Percentiles rank a stretch among this genome's conserved stretches.
These are phyloP conservation scores for Sporothrix luriei DNA, from an alignment of 2,329 filamentous ascomycete species.

Conservation along the genomic window DNA sequence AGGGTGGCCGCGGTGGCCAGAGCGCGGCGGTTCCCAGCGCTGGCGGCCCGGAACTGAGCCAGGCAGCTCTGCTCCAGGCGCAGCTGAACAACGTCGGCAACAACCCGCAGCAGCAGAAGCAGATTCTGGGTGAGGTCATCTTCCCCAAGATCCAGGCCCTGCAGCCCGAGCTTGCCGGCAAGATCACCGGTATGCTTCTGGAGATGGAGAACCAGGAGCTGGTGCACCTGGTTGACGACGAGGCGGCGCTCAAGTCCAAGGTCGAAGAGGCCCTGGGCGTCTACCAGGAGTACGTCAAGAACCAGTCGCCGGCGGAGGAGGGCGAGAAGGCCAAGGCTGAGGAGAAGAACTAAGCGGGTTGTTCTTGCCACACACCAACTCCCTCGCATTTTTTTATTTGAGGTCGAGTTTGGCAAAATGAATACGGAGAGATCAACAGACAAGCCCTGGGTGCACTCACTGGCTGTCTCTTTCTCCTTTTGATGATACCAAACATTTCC, in stretches of 20 bases:
- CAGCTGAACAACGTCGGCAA: constrained; percentile 56
- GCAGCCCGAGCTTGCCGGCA: constrained; percentile 94
- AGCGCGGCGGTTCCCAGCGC: constrained; percentile 37
- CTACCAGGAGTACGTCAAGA: constrained; percentile 98
- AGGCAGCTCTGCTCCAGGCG: constrained; percentile 54
- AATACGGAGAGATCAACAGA: constrained; percentile 25
- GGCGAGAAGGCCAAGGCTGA: constrained; percentile 54
- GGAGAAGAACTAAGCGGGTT: constrained; percentile 43
- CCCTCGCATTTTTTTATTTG: background rate
- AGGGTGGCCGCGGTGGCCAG: constrained; percentile 53
- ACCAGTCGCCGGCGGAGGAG: constrained; percentile 54
- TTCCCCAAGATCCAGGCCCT: constrained; percentile 97
- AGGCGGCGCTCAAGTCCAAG: constrained; percentile 86
- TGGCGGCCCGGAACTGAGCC: constrained; percentile 47
- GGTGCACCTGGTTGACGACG: constrained; percentile 91
- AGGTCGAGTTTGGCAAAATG: constrained; percentile 4
- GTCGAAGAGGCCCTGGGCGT: constrained; percentile 96
- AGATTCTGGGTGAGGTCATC: constrained; percentile 94
- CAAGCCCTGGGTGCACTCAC: background rate
- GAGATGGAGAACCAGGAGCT: constrained; percentile 99
- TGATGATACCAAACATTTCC: constrained; percentile 39
- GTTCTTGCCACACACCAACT: constrained; percentile 28
- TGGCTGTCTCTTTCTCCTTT: constrained; percentile 11
- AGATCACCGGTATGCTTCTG: constrained; percentile 99
- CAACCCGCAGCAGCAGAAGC: constrained; percentile 84